Conservation (phyloP, 345 rosid genomes). For the Populus nigra region DNA sequence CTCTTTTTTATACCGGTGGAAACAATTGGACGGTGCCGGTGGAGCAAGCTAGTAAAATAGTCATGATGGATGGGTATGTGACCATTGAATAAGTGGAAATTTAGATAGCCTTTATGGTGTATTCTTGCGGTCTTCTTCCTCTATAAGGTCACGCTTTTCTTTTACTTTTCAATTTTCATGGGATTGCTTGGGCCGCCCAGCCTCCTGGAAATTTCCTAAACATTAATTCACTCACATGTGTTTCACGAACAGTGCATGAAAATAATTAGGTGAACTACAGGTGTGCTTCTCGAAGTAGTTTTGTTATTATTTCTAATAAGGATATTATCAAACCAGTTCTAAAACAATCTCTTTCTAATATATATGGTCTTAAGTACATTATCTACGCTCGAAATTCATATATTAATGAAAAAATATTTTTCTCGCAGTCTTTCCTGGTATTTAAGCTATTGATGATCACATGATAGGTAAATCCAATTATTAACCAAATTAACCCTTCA, state of each 20-base stretch:
- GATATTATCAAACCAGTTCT: too few relatives aligned
- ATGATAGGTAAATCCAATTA: not conserved
- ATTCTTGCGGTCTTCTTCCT: not conserved
- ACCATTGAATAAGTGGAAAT: not conserved
- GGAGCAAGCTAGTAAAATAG: not conserved
- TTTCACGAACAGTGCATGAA: not conserved
- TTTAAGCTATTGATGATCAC: too few relatives aligned
- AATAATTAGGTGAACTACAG: not conserved
- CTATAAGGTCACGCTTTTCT: not conserved
- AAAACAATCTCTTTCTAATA: too few relatives aligned
- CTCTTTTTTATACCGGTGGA: not conserved
- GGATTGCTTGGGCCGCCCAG: not conserved
- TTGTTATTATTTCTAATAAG: too few relatives aligned
- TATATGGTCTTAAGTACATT: too few relatives aligned
- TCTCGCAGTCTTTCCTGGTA: too few relatives aligned
- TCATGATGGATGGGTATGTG: not conserved
- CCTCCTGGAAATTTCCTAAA: not conserved
- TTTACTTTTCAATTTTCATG: not conserved
- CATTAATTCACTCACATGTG: too few relatives aligned
- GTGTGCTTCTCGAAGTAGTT: not conserved
- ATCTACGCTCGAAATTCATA: too few relatives aligned
- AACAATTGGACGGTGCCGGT: not conserved
- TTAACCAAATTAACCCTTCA: not conserved
- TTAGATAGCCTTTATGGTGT: not conserved
- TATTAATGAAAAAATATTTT: too few relatives aligned